Conservation (phyloP, 225 moss, liverwort and hornwort genomes). For the Antitrichia curtipendula region DNA sequence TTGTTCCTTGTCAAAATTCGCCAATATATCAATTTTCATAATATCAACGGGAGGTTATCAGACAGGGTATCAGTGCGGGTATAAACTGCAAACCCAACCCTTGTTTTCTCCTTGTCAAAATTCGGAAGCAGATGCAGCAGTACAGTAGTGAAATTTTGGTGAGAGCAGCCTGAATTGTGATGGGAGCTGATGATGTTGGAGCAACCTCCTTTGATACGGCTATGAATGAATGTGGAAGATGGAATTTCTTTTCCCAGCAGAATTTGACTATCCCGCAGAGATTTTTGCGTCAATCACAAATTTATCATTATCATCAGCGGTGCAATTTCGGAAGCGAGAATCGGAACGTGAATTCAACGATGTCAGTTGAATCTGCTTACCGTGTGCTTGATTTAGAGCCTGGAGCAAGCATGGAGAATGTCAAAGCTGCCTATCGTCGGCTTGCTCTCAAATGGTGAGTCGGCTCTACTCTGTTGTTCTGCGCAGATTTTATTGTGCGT, state of each 20-base stretch:
- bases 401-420: slow-evolving; percentile 61
- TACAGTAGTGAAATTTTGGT: neutral
- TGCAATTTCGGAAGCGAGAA: slow-evolving; percentile 14
- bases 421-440: slow-evolving; percentile 85
- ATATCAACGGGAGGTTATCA: neutral
- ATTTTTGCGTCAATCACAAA: slow-evolving; percentile 2
- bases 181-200: neutral
- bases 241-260: neutral
- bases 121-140: neutral
- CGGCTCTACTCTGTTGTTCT: neutral
- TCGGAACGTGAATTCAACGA: slow-evolving; percentile 1
- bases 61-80: neutral
- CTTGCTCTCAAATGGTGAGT: slow-evolving; percentile 74
- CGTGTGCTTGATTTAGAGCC: slow-evolving; percentile 58
- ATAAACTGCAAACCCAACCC: neutral
- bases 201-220: neutral
- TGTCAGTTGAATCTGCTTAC: slow-evolving; percentile 56
- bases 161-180: neutral
- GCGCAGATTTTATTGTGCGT: neutral
- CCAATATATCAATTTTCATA: neutral
- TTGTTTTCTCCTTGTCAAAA: neutral
- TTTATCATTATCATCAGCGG: neutral
- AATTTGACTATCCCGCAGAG: neutral
- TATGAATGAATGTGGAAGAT: neutral
- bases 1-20: neutral